Evolutionary conservation across 225 moss, liverwort and hornwort species (phyloP).

Genomic region (Asterella californica): DNA sequence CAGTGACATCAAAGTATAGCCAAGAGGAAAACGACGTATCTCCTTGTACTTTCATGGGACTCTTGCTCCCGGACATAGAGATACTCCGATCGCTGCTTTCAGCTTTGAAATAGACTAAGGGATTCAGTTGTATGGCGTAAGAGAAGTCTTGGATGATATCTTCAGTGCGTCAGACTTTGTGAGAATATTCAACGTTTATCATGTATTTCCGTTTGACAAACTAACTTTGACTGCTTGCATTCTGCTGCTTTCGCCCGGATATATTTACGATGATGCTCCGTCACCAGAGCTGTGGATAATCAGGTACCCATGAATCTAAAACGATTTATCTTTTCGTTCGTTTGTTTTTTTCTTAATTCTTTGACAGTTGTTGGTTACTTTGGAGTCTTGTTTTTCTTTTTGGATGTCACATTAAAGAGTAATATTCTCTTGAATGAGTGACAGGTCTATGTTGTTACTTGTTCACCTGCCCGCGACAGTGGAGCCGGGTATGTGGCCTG

Average conservation of each 20-base stretch:
- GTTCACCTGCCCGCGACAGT: slow-evolving; percentile 83
- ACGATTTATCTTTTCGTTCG: not conserved
- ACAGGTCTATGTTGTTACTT: slow-evolving; percentile 76
- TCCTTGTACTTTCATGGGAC: no score
- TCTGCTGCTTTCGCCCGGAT: not conserved
- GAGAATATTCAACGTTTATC: no score
- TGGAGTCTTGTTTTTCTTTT: not conserved
- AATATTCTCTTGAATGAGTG: not conserved
- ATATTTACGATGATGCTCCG: not conserved
- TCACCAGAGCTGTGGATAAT: slow-evolving; percentile 91
- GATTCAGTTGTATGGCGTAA: no score
- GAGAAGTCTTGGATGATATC: no score
- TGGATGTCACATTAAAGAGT: not conserved
- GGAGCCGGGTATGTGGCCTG: slow-evolving; percentile 67
- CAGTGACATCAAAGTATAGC: no score
- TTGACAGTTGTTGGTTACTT: no score
- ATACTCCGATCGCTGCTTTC: no score
- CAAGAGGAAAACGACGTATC: no score
- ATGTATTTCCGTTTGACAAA: not conserved
- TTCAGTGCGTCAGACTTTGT: no score
- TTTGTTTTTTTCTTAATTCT: not conserved
- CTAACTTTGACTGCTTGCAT: not conserved
- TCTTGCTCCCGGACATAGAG: no score
- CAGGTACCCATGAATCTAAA: slow-evolving; percentile 49
- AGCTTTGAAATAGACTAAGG: no score